Evolutionary conservation across 2,329 filamentous ascomycete species (phyloP).

Genomic region (Rhytidhysteron rufulum): DNA sequence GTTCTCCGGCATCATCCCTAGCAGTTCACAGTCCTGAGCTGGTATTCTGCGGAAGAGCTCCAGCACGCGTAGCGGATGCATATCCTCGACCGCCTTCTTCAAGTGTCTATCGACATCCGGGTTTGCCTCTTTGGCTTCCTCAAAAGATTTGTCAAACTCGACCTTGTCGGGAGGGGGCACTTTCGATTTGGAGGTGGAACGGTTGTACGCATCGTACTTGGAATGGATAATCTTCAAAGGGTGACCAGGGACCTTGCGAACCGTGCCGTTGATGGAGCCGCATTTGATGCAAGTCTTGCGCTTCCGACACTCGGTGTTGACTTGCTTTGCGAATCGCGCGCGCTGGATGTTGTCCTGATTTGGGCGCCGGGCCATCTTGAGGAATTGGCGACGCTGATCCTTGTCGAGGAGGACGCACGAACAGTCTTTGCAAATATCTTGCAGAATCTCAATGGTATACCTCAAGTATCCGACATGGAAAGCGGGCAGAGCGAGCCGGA

Average conservation of each 20-base stretch:
- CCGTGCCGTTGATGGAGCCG: constrained; percentile 77
- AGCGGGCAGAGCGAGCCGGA: constrained; percentile 82
- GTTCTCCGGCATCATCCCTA: constrained; percentile 82
- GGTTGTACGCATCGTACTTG: constrained; percentile 84
- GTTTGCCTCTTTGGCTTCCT: constrained; percentile 71
- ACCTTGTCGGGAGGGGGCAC: constrained; percentile 75
- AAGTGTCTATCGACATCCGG: constrained; percentile 85
- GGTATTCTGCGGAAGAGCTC: constrained; percentile 89
- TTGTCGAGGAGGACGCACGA: constrained; percentile 79
- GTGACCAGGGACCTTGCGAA: constrained; percentile 76
- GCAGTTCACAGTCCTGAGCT: constrained; percentile 80
- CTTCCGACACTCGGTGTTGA: constrained; percentile 88
- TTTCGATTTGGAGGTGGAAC: constrained; percentile 83
- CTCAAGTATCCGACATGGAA: constrained; percentile 97
- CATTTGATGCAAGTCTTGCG: constrained; percentile 79
- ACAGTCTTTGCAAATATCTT: constrained; percentile 94
- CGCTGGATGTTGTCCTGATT: constrained; percentile 83
- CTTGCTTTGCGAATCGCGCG: constrained; percentile 78
- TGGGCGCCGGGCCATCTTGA: constrained; percentile 76
- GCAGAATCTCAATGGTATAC: constrained; percentile 85
- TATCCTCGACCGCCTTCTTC: constrained; percentile 87
- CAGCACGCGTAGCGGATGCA: constrained; percentile 83
- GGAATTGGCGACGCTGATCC: constrained; percentile 68
- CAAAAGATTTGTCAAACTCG: constrained; percentile 81
- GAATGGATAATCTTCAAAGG: constrained; percentile 94